phyloP scores from a whole-genome alignment of 129 eudicot species.

The Cynara cardunculus region DNA sequence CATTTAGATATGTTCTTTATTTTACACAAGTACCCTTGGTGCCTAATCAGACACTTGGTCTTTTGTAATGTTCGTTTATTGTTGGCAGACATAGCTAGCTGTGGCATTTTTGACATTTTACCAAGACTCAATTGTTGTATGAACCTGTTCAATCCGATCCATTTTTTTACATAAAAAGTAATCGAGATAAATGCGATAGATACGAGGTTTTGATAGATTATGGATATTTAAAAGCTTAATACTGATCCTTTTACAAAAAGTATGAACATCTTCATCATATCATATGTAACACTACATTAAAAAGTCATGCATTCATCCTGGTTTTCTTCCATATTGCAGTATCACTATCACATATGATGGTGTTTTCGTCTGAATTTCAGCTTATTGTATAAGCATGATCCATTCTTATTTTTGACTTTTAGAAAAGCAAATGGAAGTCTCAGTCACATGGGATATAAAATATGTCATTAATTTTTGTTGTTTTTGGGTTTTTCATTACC shows the following conservation, averaged over 20 bases:
- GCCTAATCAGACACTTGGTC: constrained; percentile 30
- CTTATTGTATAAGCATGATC: no score
- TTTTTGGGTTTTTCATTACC: neutral
- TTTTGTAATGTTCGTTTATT: constrained; percentile 27
- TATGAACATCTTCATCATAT: neutral
- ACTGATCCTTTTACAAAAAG: neutral
- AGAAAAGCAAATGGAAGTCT: neutral
- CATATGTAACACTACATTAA: neutral
- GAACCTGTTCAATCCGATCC: constrained; percentile 2
- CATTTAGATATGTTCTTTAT: constrained; percentile 19
- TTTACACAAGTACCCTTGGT: constrained; percentile 15
- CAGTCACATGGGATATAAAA: no score
- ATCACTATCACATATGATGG: neutral
- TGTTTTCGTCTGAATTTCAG: neutral
- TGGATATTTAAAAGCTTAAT: neutral
- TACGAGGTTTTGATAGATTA: neutral
- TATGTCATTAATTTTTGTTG: neutral
- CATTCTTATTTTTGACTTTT: neutral
- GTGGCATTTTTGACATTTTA: constrained; percentile 35
- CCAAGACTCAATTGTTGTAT: constrained; percentile 8
- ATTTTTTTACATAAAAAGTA: constrained; percentile 1
- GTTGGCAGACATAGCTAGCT: constrained; percentile 18
- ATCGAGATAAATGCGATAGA: neutral
- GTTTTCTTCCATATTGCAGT: neutral
- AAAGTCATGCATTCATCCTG: neutral